Base-by-base conservation (phyloP, 371 early-diverging fungal genomes). In the Batkoa obscura region DNA sequence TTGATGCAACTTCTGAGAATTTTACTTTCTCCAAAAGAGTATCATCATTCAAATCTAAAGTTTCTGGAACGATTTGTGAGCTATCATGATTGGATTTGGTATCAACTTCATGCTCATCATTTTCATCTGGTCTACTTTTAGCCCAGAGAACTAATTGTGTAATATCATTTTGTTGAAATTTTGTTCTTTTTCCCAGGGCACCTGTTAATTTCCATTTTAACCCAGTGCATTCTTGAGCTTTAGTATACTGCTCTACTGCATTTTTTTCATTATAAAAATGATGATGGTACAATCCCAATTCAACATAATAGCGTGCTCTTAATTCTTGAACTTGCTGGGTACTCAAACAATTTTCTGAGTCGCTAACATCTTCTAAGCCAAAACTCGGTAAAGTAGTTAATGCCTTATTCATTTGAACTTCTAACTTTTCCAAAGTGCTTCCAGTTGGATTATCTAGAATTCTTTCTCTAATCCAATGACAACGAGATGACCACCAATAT, bases 141-240 rank as follows among this genome's bases (percentile, higher is more conserved):
- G 94, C 94, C 12, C 86, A 59, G 3, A 97, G 71, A n/a, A 93
- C 88, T 15, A 97, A 71, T 62, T 97, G 97, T 1, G 88, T 67
- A 0, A 84, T 72, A 67, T 90, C 89, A 60, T 73, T 82, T 1
- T 69, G 68, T 64, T 97, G 97, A 71, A 91, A 91, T 67, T 84
- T 89, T 31, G 97, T 96, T 51, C 95, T 79, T 60, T 77, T 80
- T 56, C 97, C 97, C 39, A 87, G 62, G 32, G 85, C 83, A 45
- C 97, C 97, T 0, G 89, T 84, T 50, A 94, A 59, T 43, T 78
- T 67, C 85, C 88, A 93, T 57, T 72, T 63, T 53, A 96, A 74
- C 6, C 84, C 83, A 30, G 84, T 82, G 12, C 73, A 67, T n/a
- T 73, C 68, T 68, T 88, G 87, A 9, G 94, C 88, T 49, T 75